Evolutionary conservation across 2,329 filamentous ascomycete genomes (phyloP).

Genomic region (Botrytis byssoidea): DNA sequence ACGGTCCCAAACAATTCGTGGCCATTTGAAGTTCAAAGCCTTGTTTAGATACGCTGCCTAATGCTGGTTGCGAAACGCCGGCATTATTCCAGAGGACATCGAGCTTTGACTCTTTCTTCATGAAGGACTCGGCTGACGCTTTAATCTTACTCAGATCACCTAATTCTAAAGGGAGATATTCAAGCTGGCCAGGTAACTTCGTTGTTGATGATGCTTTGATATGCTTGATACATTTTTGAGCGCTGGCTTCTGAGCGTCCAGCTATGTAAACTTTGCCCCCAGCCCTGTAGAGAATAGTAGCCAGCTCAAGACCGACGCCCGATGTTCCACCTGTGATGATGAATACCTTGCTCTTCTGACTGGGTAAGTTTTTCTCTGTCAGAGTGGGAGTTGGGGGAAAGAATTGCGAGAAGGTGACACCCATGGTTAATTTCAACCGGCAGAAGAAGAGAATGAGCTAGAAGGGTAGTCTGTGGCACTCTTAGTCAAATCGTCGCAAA

Average conservation of each 20-base stretch:
- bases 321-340: slow-evolving; percentile 43
- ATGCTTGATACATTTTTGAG: slow-evolving; percentile 38
- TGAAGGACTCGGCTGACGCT: slow-evolving; percentile 38
- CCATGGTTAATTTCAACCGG: no score
- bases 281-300: slow-evolving; percentile 48
- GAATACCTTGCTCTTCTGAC: slow-evolving; percentile 41
- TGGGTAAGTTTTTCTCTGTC: slow-evolving; percentile 3
- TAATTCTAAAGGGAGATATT: slow-evolving; percentile 41
- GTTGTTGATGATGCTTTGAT: slow-evolving; percentile 26
- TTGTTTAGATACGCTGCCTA: slow-evolving; percentile 21
- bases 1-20: slow-evolving; percentile 25
- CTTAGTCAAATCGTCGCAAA: no score
- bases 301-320: slow-evolving; percentile 47
- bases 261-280: slow-evolving; percentile 51
- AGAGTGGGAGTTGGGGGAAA: no score
- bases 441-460: no score
- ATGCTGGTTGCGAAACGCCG: slow-evolving; percentile 38
- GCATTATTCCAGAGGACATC: slow-evolving; percentile 43
- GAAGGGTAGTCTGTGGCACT: no score
- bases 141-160: slow-evolving; percentile 41
- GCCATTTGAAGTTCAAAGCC: slow-evolving; percentile 25
- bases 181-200: slow-evolving; percentile 27
- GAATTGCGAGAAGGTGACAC: no score
- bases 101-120: slow-evolving; percentile 38
- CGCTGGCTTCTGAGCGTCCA: slow-evolving; percentile 44